Conservation (phyloP, 495 filamentous ascomycete species). For the Pyrenopolyporus hunteri region DNA sequence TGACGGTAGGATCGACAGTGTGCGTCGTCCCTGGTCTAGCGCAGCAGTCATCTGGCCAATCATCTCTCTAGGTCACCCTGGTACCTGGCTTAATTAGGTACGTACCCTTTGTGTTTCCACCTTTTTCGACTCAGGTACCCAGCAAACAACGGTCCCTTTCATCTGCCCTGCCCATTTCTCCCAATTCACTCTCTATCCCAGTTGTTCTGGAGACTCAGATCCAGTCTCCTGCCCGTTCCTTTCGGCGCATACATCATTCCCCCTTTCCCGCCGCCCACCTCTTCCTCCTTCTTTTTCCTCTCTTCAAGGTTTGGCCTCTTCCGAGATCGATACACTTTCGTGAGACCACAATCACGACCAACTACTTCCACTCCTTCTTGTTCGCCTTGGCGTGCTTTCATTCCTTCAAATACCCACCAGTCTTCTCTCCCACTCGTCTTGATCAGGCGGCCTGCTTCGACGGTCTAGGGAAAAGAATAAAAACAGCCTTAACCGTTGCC, state of each 20-base stretch:
- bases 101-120: slow-evolving; percentile 21
- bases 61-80: slow-evolving; percentile 19
- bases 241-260: slow-evolving; percentile 42
- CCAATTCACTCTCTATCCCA: background rate
- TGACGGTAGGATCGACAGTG: slow-evolving; percentile 40
- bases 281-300: slow-evolving; percentile 37
- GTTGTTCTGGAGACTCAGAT: slow-evolving; percentile 3
- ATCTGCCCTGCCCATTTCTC: slow-evolving; percentile 20
- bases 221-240: slow-evolving; percentile 26
- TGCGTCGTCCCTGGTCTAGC: slow-evolving; percentile 21
- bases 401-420: slow-evolving; percentile 46
- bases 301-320: slow-evolving; percentile 41
- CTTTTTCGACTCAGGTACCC: slow-evolving; percentile 21
- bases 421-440: slow-evolving; percentile 30
- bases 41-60: slow-evolving; percentile 24
- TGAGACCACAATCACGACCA: slow-evolving; percentile 36
- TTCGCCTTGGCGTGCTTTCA: slow-evolving; percentile 44
- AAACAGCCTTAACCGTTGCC: slow-evolving; percentile 18
- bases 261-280: slow-evolving; percentile 38
- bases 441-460: slow-evolving; percentile 13
- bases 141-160: slow-evolving; percentile 34
- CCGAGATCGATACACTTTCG: slow-evolving; percentile 37
- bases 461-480: slow-evolving; percentile 15
- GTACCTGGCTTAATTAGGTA: slow-evolving; percentile 16
- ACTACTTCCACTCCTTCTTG: slow-evolving; percentile 40